Base-by-base conservation (phyloP, 345 rosid species). In the Camelina laxa region DNA sequence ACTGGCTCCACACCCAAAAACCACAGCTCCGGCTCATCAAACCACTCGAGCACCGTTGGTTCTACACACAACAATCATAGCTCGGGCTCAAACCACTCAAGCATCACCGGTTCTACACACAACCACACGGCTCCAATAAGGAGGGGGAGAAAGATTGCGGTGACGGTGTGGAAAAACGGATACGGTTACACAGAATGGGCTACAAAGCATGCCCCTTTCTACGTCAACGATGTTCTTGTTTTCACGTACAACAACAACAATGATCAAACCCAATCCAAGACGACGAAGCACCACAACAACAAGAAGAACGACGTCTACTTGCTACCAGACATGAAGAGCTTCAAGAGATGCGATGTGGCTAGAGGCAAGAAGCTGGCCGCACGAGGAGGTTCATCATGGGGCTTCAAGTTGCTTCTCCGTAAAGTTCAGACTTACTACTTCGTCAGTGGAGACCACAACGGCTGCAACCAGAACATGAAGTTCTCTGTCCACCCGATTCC, bases 31-130 rank as follows among this genome's bases (percentile, higher is more conserved):
- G 0, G 39, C 39, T 56, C 60, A 2, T 56, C 60, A 2, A 56
- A 57, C 42, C 13, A 30, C 42, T 33, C 61, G 1, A 58, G 22
- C 24, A 16, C 0, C 2, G 1, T 1, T 9, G 44, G 24, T 1
- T 1, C 44, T 16, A 58, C 24, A 58, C 41, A 57, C 61, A 47
- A 47, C 9, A n/a, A 2, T 7, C 50, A 47, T 7, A 22, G 24
- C 27, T 10, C 39, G 0, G 62, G 62, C 30, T 68, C 61, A 11
- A 68, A 67, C 49, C 70, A 51, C 49, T 67, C 70, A 3, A 51
- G 22, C 61, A 15, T 22, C 7, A 9, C 21, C 6, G 62, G 62
- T 7, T 68, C 62, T 21, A 68, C 48, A 2, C 49, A 36, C 19
- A 58, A 58, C 44, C 24, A 58, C 63, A 17, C 63, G 7, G 24